Evolutionary conservation across 2,329 filamentous ascomycete species (phyloP).

Genomic region (Tolypocladium paradoxum): DNA sequence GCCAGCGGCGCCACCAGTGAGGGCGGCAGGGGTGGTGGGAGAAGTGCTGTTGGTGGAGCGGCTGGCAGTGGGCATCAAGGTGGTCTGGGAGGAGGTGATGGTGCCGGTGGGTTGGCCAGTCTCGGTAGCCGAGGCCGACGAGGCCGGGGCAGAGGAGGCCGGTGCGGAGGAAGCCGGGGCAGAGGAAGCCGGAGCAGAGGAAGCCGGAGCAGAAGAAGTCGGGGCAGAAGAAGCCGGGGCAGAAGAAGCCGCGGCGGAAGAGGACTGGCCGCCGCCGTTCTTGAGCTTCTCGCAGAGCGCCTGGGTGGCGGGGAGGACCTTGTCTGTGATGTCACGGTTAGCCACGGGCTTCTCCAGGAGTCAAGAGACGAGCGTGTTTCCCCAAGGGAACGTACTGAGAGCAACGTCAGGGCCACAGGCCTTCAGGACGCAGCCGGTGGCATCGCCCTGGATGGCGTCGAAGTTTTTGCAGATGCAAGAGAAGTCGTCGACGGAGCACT

Average conservation of each 20-base stretch:
- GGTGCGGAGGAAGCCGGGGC: constrained; percentile 2
- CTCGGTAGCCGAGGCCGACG: constrained; percentile 4
- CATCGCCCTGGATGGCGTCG: constrained; percentile 12
- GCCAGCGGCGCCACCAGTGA: constrained; percentile 19
- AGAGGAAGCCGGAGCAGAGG: constrained; percentile 3
- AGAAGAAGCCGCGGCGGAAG: not conserved
- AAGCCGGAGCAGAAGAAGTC: constrained; percentile 6
- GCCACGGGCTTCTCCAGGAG: not conserved
- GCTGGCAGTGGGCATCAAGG: constrained; percentile 5
- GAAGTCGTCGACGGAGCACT: constrained; percentile 14
- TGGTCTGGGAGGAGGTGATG: constrained; percentile 6
- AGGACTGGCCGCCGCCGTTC: not conserved
- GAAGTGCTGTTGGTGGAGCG: constrained; percentile 8
- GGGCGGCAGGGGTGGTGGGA: constrained; percentile 4
- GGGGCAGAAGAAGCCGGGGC: not conserved
- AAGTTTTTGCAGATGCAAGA: constrained; percentile 17
- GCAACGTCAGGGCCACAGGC: constrained; percentile 18
- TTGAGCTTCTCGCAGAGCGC: constrained; percentile 10
- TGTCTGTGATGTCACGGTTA: constrained; percentile 8
- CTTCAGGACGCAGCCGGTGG: constrained; percentile 16
- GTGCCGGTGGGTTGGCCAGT: constrained; percentile 3
- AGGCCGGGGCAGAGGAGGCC: constrained; percentile 2
- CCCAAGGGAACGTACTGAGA: constrained; percentile 15
- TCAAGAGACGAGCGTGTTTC: no score
- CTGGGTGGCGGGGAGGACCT: constrained; percentile 18